Conservation (phyloP, 192 early-diverging fungal species). For the Polychytrium aggregatum region DNA sequence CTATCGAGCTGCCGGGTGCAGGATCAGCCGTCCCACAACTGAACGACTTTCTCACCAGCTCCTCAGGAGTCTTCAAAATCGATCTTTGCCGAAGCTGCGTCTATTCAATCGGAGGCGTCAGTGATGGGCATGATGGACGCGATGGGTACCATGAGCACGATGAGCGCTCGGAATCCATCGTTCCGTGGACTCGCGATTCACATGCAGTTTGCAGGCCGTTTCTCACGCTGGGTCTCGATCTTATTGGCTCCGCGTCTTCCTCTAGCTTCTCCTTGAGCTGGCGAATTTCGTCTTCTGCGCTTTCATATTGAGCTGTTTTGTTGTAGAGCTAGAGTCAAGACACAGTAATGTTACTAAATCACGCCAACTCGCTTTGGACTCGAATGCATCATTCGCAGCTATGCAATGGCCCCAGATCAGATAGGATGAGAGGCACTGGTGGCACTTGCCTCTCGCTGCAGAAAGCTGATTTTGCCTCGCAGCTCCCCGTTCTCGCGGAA, state of each 20-base stretch:
- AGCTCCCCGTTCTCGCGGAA: constrained; percentile 50
- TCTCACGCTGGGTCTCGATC: background rate
- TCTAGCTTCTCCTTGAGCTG: constrained; percentile 15
- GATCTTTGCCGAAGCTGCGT: background rate
- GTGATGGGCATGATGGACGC: no score
- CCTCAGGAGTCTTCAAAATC: no score
- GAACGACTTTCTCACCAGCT: no score
- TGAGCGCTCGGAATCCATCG: no score
- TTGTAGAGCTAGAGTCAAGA: constrained; percentile 43
- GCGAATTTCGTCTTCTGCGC: constrained; percentile 33
- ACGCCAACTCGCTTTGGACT: no score
- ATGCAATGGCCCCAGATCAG: background rate
- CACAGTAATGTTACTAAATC: no score
- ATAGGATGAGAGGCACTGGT: background rate
- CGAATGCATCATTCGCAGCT: no score
- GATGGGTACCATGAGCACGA: no score
- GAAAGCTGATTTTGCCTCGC: constrained; percentile 25
- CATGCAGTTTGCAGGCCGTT: background rate
- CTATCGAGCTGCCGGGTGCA: no score
- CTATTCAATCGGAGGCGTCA: background rate
- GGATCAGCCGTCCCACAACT: no score
- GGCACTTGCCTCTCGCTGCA: constrained; percentile 32
- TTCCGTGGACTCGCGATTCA: background rate
- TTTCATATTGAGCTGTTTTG: constrained; percentile 30
- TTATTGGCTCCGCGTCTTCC: background rate